Evolutionary conservation across 768 basidiomycete species (phyloP).

Genomic region (Lactarius psammicola): DNA sequence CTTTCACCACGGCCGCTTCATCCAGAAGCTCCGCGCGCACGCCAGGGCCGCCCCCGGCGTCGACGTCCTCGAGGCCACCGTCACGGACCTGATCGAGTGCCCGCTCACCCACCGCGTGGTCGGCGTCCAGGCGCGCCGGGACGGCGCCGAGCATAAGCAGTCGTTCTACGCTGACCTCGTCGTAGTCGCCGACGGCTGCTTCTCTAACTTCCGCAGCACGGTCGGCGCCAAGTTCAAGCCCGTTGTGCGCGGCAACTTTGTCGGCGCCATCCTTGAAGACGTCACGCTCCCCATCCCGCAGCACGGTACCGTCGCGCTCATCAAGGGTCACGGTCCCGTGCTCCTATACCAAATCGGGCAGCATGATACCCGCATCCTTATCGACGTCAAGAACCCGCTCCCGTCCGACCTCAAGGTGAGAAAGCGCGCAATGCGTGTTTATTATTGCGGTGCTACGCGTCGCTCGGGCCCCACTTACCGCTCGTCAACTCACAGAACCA

Average conservation of each 20-base stretch:
- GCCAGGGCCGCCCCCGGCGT: slow-evolving; percentile 62
- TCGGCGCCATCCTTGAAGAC: slow-evolving; percentile 82
- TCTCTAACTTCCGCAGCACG: slow-evolving; percentile 80
- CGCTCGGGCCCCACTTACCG: background rate
- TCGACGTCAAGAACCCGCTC: slow-evolving; percentile 83
- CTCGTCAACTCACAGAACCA: slow-evolving; percentile 46
- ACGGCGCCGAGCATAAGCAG: slow-evolving; percentile 45
- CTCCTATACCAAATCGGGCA: slow-evolving; percentile 89
- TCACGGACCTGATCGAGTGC: slow-evolving; percentile 68
- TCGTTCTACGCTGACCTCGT: slow-evolving; percentile 73
- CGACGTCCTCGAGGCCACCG: slow-evolving; percentile 83
- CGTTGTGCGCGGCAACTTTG: slow-evolving; percentile 70
- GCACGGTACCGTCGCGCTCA: slow-evolving; percentile 81
- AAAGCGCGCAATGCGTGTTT: too few relatives aligned
- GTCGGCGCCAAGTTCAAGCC: slow-evolving; percentile 51
- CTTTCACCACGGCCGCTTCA: slow-evolving; percentile 93
- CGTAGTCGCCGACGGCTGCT: slow-evolving; percentile 91
- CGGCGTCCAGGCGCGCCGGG: slow-evolving; percentile 58
- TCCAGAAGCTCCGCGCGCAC: slow-evolving; percentile 71
- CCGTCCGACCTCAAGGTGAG: slow-evolving; percentile 76
- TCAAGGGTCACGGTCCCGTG: slow-evolving; percentile 82
- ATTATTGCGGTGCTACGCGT: background rate
- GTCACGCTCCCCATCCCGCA: slow-evolving; percentile 67
- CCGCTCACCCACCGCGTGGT: slow-evolving; percentile 51
- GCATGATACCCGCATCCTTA: slow-evolving; percentile 88